phyloP scores from a whole-genome alignment of 2,329 filamentous ascomycete genomes.

The Epichloe glyceriae region DNA sequence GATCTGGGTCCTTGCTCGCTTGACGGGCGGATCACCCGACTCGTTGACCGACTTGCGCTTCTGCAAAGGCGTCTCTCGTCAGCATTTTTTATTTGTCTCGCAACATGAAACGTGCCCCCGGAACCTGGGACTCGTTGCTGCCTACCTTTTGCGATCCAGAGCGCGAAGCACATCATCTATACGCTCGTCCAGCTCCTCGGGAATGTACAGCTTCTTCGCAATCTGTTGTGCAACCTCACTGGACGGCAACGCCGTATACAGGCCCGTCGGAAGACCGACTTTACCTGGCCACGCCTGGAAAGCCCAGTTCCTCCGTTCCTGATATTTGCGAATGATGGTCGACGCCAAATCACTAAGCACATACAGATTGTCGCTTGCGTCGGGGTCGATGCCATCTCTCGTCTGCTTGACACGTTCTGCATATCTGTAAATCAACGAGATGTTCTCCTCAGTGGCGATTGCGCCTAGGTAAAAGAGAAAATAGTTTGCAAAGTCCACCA shows the following conservation, averaged over 20 bases:
- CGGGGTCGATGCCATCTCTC: conserved; percentile 59
- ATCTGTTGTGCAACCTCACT: conserved; percentile 74
- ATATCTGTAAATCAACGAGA: conserved; percentile 81
- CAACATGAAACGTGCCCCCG: no score
- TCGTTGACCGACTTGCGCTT: conserved; percentile 46
- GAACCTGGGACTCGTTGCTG: background rate
- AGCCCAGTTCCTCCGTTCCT: conserved; percentile 73
- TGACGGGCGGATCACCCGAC: conserved; percentile 29
- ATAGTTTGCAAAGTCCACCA: conserved; percentile 76
- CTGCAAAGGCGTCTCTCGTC: conserved; percentile 23
- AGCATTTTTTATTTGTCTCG: conserved; percentile 8
- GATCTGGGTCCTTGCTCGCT: conserved; percentile 23
- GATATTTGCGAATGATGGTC: conserved; percentile 69
- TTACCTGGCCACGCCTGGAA: conserved; percentile 76
- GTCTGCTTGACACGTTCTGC: conserved; percentile 89
- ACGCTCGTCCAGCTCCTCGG: conserved; percentile 60
- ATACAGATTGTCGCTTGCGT: conserved; percentile 63
- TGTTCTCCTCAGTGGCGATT: conserved; percentile 74
- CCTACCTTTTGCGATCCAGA: conserved; percentile 60
- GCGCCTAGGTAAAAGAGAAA: conserved; percentile 78
- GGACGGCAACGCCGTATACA: conserved; percentile 63
- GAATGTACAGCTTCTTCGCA: conserved; percentile 72
- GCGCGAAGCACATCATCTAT: conserved; percentile 55
- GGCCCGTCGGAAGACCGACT: conserved; percentile 62
- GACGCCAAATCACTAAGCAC: conserved; percentile 80